Evolutionary conservation across 306 rosid genomes (phyloP), one percentile per base, ranked within the genome.

Genomic region (Rosa lucieae): DNA sequence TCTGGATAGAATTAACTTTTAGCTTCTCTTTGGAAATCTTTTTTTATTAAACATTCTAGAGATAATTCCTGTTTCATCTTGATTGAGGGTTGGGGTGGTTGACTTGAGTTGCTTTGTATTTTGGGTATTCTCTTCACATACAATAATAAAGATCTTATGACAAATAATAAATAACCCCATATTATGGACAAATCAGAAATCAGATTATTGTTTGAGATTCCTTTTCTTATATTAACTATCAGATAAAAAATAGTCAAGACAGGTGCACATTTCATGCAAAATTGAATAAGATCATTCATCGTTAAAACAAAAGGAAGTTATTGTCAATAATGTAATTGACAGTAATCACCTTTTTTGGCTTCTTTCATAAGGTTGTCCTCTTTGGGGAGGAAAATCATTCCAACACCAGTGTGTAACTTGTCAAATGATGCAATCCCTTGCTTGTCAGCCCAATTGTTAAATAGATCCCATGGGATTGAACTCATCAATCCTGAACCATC

Each of bases 401-500:
- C 99, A 80, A 95, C 96, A 74, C 97, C 99, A 65, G 98, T 89
- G 86, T 92, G 98, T 88, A 88, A 82, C 87, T 91, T 95, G 84
- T 95, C 98, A 85, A 95, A 90, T 56, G 92, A 79, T 82, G 98
- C 73, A 83, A 91, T 90, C 85, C 98, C 99, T 86, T 95, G 97
- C 77, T 65, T 74, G 80, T 81, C 69, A 42, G 96, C 96, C 99
- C 98, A 95, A 77, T 87, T 88, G 86, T 91, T 84, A 84, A 95
- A 87, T 70, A 95, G 86, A 83, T 90, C 97, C 99, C 99, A 95
- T 56, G 99, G 98, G 81, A 95, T 66, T 72, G 91, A 88, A 76
- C 97, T 85, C 99, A 95, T 95, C 84, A 95, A 56, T 79, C 99
- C 98, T 49, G 98, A 89, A 80, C 98, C 99, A 89, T 95, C 99